A percentile compares a stretch with the other conserved stretches of the same genome.
Evolutionary conservation across 352 stramenopile genomes (phyloP).

Genomic region (Phytophthora fragariae): DNA sequence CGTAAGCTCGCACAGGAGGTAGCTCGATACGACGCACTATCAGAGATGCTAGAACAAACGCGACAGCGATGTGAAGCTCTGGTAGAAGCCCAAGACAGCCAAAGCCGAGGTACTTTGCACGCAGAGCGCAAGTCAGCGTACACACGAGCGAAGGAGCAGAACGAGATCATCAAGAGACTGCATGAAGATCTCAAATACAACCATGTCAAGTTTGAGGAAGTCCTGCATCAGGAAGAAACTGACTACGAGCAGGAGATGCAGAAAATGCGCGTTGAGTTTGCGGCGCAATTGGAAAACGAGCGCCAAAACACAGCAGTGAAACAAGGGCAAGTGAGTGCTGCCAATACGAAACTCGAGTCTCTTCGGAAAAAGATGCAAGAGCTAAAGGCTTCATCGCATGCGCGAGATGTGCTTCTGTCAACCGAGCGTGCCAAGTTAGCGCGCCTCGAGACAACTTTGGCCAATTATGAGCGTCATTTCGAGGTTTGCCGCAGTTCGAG

Average conservation of each 20-base stretch:
- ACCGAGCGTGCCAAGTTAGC: constrained; percentile 75
- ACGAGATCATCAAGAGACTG: constrained; percentile 84
- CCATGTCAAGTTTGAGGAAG: constrained; percentile 87
- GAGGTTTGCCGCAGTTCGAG: constrained; percentile 72
- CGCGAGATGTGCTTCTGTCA: constrained; percentile 72
- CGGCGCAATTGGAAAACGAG: constrained; percentile 71
- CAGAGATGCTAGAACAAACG: constrained; percentile 89
- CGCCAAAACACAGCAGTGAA: constrained; percentile 84
- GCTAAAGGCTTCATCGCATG: constrained; percentile 74
- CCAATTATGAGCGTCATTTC: constrained; percentile 81
- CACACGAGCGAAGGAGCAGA: constrained; percentile 77
- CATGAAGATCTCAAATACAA: constrained; percentile 90
- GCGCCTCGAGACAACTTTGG: constrained; percentile 69
- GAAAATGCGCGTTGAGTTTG: constrained; percentile 62
- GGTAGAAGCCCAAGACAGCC: constrained; percentile 80
- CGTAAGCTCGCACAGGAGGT: constrained; percentile 91
- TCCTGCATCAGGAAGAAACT: constrained; percentile 79
- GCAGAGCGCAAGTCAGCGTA: constrained; percentile 73
- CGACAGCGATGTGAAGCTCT: constrained; percentile 90
- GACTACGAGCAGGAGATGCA: constrained; percentile 86
- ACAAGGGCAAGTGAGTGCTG: constrained; percentile 79
- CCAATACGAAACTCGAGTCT: constrained; percentile 83
- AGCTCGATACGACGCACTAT: constrained; percentile 86
- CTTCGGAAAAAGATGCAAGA: constrained; percentile 89
- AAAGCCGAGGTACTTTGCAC: constrained; percentile 68